Evolutionary conservation across 495 filamentous ascomycete species (phyloP).

Genomic region (Clavariopsis aquatica): DNA sequence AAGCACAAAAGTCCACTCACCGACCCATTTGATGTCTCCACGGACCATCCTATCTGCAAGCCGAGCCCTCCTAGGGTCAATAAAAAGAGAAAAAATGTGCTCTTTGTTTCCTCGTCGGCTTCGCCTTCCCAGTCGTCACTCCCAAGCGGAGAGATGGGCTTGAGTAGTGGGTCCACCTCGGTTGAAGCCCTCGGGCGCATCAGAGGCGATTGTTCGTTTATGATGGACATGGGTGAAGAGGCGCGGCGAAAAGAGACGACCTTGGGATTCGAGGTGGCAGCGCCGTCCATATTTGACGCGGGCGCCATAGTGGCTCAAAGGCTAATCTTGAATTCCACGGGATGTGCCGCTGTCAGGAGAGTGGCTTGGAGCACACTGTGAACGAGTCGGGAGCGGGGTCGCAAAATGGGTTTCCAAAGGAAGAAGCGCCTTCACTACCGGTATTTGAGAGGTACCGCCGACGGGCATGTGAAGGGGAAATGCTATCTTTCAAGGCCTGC

Average conservation of each 20-base stretch:
- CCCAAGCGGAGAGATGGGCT: constrained; percentile 35
- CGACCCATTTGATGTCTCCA: constrained; percentile 84
- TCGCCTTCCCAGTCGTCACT: constrained; percentile 43
- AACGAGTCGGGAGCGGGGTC: no score
- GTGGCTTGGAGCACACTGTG: no score
- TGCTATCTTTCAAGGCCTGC: neutral
- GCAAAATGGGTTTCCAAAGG: no score
- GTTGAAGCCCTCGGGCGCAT: constrained; percentile 48
- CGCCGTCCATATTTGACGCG: constrained; percentile 12
- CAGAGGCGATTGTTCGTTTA: constrained; percentile 63
- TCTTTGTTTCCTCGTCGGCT: constrained; percentile 63
- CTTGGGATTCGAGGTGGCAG: constrained; percentile 20
- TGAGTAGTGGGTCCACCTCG: constrained; percentile 40
- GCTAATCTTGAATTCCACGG: neutral
- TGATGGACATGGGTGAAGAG: constrained; percentile 12
- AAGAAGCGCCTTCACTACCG: no score
- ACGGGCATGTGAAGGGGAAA: neutral
- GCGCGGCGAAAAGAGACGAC: constrained; percentile 31
- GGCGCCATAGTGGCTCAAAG: constrained; percentile 5
- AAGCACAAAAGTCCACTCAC: constrained; percentile 45
- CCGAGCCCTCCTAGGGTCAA: constrained; percentile 81
- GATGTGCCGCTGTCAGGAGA: neutral
- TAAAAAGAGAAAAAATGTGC: constrained; percentile 77
- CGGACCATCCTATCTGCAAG: constrained; percentile 92
- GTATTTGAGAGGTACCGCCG: neutral